Evolutionary conservation across 2,329 filamentous ascomycete genomes (phyloP).

Genomic region (Fusarium buharicum): DNA sequence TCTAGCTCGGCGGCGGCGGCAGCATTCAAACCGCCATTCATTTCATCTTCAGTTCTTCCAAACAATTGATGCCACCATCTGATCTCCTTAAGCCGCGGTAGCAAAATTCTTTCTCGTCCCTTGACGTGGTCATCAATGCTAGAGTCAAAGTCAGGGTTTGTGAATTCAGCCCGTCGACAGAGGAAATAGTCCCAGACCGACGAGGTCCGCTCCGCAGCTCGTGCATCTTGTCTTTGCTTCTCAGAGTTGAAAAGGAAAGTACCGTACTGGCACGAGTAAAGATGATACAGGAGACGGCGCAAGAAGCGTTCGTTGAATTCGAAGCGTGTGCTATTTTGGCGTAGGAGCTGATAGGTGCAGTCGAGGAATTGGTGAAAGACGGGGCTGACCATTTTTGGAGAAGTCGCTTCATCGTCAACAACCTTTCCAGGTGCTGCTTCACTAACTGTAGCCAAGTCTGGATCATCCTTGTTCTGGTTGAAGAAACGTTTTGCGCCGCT

Average conservation of each 20-base stretch:
- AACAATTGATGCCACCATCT: constrained; percentile 95
- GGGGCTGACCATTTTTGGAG: constrained; percentile 90
- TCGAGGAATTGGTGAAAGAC: constrained; percentile 99
- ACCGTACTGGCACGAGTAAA: constrained; percentile 96
- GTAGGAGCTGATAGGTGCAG: constrained; percentile 87
- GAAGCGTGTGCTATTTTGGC: constrained; percentile 88
- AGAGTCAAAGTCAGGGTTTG: constrained; percentile 81
- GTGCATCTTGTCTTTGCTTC: constrained; percentile 80
- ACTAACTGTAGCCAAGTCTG: constrained; percentile 67
- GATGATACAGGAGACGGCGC: constrained; percentile 87
- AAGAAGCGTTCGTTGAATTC: constrained; percentile 97
- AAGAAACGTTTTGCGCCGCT: constrained; percentile 93
- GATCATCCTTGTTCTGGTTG: constrained; percentile 71
- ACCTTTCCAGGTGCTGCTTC: constrained; percentile 54
- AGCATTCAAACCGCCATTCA: constrained; percentile 77
- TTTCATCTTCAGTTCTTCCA: constrained; percentile 86
- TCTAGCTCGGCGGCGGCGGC: constrained; percentile 62
- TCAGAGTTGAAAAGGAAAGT: constrained; percentile 97
- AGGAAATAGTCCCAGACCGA: constrained; percentile 98
- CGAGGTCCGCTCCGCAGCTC: constrained; percentile 75
- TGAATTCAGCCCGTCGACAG: constrained; percentile 80
- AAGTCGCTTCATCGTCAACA: constrained; percentile 73
- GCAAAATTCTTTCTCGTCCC: constrained; percentile 83
- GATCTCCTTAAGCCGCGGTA: constrained; percentile 80
- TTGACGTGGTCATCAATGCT: constrained; percentile 81